phyloP scores from a whole-genome alignment of 164 flowering plant genomes.

The Litsea cubeba region DNA sequence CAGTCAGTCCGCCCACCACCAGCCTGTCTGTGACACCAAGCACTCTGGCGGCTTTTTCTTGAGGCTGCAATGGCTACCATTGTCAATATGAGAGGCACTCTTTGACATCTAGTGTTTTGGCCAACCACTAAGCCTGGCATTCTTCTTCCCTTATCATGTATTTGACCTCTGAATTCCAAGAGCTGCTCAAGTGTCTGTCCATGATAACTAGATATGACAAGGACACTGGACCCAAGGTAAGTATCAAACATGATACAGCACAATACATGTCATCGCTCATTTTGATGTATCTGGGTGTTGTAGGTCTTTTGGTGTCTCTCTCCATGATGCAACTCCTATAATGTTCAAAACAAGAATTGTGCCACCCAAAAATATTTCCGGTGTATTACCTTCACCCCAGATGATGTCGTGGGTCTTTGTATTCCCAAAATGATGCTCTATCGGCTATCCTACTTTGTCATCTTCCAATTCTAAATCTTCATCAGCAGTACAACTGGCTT shows the following conservation, averaged over 20 bases:
- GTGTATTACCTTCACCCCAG: neutral
- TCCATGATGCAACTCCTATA: too few species aligned
- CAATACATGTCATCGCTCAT: too few species aligned
- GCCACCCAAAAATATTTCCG: too few species aligned
- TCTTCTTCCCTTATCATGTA: neutral
- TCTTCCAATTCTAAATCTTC: conserved; percentile 20
- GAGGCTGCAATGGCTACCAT: neutral
- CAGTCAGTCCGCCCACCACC: neutral
- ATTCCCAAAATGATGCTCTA: neutral
- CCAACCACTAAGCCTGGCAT: neutral
- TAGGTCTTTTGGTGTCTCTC: neutral
- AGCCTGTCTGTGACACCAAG: neutral
- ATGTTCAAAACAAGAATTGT: too few species aligned
- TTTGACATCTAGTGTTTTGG: neutral
- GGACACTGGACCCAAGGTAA: neutral
- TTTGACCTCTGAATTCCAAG: neutral
- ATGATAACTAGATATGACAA: neutral
- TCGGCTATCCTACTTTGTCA: conserved; percentile 6
- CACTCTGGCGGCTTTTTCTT: neutral
- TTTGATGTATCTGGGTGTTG: neutral
- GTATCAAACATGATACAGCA: neutral
- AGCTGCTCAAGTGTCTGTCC: neutral
- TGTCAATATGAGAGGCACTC: neutral
- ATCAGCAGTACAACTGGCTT: conserved; percentile 24
- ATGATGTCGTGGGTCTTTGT: neutral